Conservation (phyloP, 257 asterid genomes). For the Apocynum venetum region DNA sequence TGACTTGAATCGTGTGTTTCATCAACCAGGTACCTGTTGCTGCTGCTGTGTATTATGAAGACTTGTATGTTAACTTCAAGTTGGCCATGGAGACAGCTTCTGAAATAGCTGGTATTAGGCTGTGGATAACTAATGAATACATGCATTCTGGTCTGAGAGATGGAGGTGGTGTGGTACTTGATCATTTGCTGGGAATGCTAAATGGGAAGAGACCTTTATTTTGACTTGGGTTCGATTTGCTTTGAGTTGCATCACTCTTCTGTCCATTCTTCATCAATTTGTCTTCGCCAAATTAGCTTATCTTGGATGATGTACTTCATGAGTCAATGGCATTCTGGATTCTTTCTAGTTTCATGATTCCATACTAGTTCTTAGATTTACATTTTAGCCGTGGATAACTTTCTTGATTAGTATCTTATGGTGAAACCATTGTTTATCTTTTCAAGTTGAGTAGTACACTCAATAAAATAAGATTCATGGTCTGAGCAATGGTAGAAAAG, state of each 20-base stretch:
- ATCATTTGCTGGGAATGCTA: constrained; percentile 69
- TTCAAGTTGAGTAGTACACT: no score
- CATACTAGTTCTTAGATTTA: no score
- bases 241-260: not conserved
- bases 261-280: not conserved
- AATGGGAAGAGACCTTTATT: constrained; percentile 86
- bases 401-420: no score
- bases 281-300: not conserved
- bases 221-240: constrained; percentile 20
- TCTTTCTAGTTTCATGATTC: no score
- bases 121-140: constrained; percentile 88
- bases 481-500: no score
- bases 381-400: no score
- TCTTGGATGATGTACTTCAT: not conserved
- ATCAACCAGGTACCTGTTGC: constrained; percentile 76
- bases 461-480: no score
- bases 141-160: constrained; percentile 98
- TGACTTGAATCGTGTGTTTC: not conserved
- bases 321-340: not conserved
- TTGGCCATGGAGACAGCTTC: constrained; percentile 77
- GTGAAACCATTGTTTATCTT: no score
- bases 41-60: constrained; percentile 92
- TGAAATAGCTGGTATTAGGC: constrained; percentile 66
- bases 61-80: constrained; percentile 85
- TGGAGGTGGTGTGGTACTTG: constrained; percentile 65